phyloP scores from a whole-genome alignment of 2,329 filamentous ascomycete genomes.

The Colletotrichum lindemuthianum region DNA sequence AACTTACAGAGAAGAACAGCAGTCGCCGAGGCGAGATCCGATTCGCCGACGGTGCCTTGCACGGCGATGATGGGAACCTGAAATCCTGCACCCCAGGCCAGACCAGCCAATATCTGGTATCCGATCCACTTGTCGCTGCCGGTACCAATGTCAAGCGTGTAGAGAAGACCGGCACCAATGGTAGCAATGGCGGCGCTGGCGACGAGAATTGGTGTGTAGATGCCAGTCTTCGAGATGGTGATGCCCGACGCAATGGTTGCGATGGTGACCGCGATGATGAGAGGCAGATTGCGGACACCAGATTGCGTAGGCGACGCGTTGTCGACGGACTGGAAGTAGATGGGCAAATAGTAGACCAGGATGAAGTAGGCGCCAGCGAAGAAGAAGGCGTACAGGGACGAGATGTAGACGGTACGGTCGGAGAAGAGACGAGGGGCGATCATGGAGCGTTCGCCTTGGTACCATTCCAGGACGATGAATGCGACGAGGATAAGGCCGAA shows the following conservation, averaged over 20 bases:
- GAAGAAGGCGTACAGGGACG: slow-evolving; percentile 53
- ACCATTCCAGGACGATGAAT: slow-evolving; percentile 52
- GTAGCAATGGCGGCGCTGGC: slow-evolving; percentile 55
- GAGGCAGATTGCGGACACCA: slow-evolving; percentile 57
- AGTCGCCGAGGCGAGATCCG: slow-evolving; percentile 58
- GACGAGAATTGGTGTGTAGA: slow-evolving; percentile 57
- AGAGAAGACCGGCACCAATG: slow-evolving; percentile 55
- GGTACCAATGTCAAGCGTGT: slow-evolving; percentile 51
- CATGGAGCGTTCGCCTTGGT: slow-evolving; percentile 57
- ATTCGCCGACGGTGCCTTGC: slow-evolving; percentile 51
- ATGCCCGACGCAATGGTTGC: slow-evolving; percentile 51
- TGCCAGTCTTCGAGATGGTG: slow-evolving; percentile 51
- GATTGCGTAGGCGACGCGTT: slow-evolving; percentile 50
- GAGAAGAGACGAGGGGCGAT: slow-evolving; percentile 51
- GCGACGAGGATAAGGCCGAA: slow-evolving; percentile 45
- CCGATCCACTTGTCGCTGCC: slow-evolving; percentile 59
- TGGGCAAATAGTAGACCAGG: slow-evolving; percentile 58
- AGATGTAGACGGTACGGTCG: slow-evolving; percentile 50
- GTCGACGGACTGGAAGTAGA: slow-evolving; percentile 57
- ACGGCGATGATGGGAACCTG: slow-evolving; percentile 63
- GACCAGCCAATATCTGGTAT: slow-evolving; percentile 62
- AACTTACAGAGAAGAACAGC: slow-evolving; percentile 53
- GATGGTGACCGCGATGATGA: slow-evolving; percentile 55
- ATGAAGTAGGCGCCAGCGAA: slow-evolving; percentile 56
- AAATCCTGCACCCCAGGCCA: slow-evolving; percentile 55